These are phyloP conservation scores for Coniella lustricola DNA, from an alignment of 2,329 filamentous ascomycete species.

Conservation along the genomic window DNA sequence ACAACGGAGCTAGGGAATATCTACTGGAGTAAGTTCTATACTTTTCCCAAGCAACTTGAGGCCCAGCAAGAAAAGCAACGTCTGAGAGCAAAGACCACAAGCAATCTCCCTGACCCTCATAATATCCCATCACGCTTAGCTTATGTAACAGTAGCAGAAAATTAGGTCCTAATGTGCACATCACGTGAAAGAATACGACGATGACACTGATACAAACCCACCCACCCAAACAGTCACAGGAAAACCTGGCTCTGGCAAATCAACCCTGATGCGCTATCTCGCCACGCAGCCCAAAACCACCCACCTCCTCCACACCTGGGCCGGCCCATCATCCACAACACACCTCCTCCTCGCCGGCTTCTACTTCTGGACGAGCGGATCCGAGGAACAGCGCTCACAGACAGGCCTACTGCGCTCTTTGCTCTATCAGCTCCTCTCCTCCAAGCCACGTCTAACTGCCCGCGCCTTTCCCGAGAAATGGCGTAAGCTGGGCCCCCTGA, in stretches of 20 bases:
- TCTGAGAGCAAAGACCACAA: no score
- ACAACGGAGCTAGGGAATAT: slow-evolving; percentile 9
- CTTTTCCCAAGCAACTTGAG: background rate
- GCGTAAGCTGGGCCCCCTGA: slow-evolving; percentile 22
- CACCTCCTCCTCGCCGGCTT: slow-evolving; percentile 30
- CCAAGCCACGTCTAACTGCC: slow-evolving; percentile 21
- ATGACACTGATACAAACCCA: slow-evolving; percentile 20
- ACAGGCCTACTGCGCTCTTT: slow-evolving; percentile 30
- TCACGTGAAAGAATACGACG: background rate
- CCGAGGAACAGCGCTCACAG: slow-evolving; percentile 30
- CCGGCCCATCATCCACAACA: slow-evolving; percentile 5
- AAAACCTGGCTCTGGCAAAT: slow-evolving; percentile 40
- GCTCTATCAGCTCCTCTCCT: slow-evolving; percentile 28
- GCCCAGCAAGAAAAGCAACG: no score
- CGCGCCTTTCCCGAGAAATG: slow-evolving; percentile 24
- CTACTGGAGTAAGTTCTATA: slow-evolving; percentile 5
- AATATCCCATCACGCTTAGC: no score
- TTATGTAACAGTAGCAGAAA: no score
- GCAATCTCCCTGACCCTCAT: no score
- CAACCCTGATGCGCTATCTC: slow-evolving; percentile 36
- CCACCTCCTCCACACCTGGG: slow-evolving; percentile 22
- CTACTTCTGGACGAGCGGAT: slow-evolving; percentile 40
- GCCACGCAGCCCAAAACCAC: slow-evolving; percentile 19
- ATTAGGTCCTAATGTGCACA: no score
- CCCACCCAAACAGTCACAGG: slow-evolving; percentile 25